Base-by-base conservation (phyloP, 768 basidiomycete species). In the Mycena kentingensis region DNA sequence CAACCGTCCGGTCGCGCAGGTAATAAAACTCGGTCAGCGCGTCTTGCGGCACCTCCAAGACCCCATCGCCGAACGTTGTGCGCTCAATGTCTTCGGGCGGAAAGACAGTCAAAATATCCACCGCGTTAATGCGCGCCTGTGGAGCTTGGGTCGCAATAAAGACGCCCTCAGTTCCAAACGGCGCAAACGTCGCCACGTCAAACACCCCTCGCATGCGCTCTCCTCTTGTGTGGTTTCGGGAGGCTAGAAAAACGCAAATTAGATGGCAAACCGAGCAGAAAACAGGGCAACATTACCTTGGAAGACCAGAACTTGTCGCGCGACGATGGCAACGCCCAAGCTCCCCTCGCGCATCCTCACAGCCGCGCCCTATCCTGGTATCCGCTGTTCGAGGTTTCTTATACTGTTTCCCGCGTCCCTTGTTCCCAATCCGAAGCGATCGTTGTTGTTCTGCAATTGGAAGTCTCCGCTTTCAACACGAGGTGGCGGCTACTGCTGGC, bases 301-400 rank as follows among this genome's bases (percentile, higher is more conserved):
- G 22, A 88, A 82, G 54, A 89, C 65, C 75, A 79, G 80, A 28
- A 89, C 81, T 64, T 83, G 80, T 60, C 79, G 81, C 58, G 83
- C 81, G 39, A 88, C 83, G 52, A 88, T 63, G 19, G 87, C 87
- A 51, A 88, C 78, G 46, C 85, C 87, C 52, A 87, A 70, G 34
- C 80, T 77, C 46, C 87, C 83, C 63, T 80, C 67, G 59, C 77
- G 69, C 75, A 83, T 75, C 65, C 68, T 70, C 26, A 51, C 67
- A 24, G 18, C 34, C 22, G 27, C 36, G 36, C 36, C 25, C 19
- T 26, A 11, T 15, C 29, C 3, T 36, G 32, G 32, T 18, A 54
- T 51, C 54, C 48, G 49, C 5, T 46, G 2, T 24, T 11, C 26
- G 19, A 8, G 46, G 21, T 27, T 41, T 55, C 55, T 55, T 59